phyloP scores from a whole-genome alignment of 2,329 filamentous ascomycete genomes.

The Ascochyta clinopodiicola region DNA sequence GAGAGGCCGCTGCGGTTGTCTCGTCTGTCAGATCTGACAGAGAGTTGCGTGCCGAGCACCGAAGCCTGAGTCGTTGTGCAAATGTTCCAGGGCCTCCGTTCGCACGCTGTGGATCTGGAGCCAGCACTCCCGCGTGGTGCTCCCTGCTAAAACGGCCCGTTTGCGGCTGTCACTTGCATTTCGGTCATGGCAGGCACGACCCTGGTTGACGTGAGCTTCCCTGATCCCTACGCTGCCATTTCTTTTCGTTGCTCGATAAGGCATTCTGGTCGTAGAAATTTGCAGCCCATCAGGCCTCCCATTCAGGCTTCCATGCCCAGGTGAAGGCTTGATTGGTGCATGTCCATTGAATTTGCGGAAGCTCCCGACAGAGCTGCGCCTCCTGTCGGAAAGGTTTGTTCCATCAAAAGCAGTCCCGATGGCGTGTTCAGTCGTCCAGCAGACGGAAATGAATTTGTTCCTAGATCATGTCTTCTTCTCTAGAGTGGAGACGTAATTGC shows the following conservation, averaged over 20 bases:
- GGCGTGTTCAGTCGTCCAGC: neutral
- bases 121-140: slow-evolving; percentile 11
- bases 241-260: slow-evolving; percentile 1
- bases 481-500: neutral
- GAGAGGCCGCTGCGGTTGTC: neutral
- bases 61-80: slow-evolving; percentile 4
- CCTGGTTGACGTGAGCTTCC: slow-evolving; percentile 12
- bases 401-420: neutral
- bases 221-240: slow-evolving; percentile 7
- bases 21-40: neutral
- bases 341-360: slow-evolving; percentile 2
- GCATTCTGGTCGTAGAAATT: slow-evolving; percentile 3
- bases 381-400: neutral
- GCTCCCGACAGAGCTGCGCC: slow-evolving; percentile 7
- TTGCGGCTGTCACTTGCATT: slow-evolving; percentile 17
- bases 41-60: slow-evolving; percentile 6
- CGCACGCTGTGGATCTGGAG: slow-evolving; percentile 10
- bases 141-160: slow-evolving; percentile 16
- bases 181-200: slow-evolving; percentile 13
- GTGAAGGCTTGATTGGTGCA: slow-evolving; percentile 11
- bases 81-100: neutral
- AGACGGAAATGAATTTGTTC: neutral
- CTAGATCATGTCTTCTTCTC: neutral
- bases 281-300: slow-evolving; percentile 6
- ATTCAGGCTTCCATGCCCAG: slow-evolving; percentile 11